These are phyloP conservation scores for Kondoa malvinella DNA, from an alignment of 768 basidiomycete genomes.

Conservation along the genomic window DNA sequence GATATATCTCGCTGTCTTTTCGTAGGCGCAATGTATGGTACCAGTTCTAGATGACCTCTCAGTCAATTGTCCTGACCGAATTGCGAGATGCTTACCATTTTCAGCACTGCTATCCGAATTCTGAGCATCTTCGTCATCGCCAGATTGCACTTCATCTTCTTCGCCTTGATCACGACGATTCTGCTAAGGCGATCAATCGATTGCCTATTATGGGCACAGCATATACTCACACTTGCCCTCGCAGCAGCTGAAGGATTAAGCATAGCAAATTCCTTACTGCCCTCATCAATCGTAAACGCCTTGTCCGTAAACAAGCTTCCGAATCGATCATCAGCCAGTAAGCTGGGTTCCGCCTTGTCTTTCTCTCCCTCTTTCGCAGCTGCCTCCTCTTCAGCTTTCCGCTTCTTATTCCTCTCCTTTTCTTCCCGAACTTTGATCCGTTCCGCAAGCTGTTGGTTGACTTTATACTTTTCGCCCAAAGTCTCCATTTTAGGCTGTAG, in stretches of 20 bases:
- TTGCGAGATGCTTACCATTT: not conserved
- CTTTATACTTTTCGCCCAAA: slow-evolving; percentile 40
- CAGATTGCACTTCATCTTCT: slow-evolving; percentile 8
- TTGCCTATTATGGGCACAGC: slow-evolving; percentile 13
- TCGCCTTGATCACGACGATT: slow-evolving; percentile 10
- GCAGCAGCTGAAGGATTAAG: slow-evolving; percentile 74
- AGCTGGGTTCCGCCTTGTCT: slow-evolving; percentile 33
- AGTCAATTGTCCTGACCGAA: not conserved
- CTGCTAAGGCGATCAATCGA: slow-evolving; percentile 1
- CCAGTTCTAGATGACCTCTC: slow-evolving; percentile 11
- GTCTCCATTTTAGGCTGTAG: slow-evolving; percentile 16
- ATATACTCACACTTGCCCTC: slow-evolving; percentile 35
- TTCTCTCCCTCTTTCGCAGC: slow-evolving; percentile 32
- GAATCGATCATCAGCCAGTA: slow-evolving; percentile 79
- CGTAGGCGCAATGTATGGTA: not conserved
- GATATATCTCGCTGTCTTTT: slow-evolving; percentile 3
- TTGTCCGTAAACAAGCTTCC: slow-evolving; percentile 75
- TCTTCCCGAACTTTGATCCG: slow-evolving; percentile 44
- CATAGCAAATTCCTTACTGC: slow-evolving; percentile 68
- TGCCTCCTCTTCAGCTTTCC: slow-evolving; percentile 36
- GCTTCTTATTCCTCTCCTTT: slow-evolving; percentile 38
- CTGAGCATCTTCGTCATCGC: slow-evolving; percentile 8
- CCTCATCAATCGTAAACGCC: slow-evolving; percentile 80
- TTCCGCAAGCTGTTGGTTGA: slow-evolving; percentile 73
- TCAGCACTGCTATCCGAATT: slow-evolving; percentile 16